Base-by-base conservation (phyloP, 805 yeast species). In the Wickerhamomyces sydowiorum region DNA sequence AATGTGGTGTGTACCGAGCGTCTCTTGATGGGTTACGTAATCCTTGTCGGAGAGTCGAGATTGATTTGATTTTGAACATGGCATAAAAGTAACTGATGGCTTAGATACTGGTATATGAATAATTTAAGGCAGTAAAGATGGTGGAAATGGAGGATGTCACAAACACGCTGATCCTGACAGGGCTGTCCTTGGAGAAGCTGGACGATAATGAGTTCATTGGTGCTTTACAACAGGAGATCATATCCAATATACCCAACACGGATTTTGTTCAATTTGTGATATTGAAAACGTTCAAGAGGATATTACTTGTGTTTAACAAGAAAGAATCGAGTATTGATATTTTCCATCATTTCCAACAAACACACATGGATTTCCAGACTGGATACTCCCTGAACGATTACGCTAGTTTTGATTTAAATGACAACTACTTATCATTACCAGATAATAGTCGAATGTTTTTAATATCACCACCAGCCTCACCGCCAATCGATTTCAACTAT, bases 381-480 rank as follows among this genome's bases (percentile, higher is more conserved):
- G 55, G 59, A 2, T 55, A 37, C 17, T 45, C 61, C 1, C n/a
- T 49, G 8, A 24, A 41, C 10, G 51, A 55, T 35, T 46, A 47
- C 20, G 22, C 35, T 33, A 40, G 27, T 20, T 38, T 39, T 8
- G 36, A 39, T 15, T 9, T 39, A 1, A 37, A 31, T 28, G 48
- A 54, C 15, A 54, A 46, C 36, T 60, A 59, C 38, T 45, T 67
- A 14, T 35, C 58, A 36, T 51, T 68, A 10, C 73, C 73, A 9
- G 48, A 52, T 34, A 48, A 59, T 32, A 51, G 57, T 7, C 53
- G 60, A 38, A 44, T 64, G 57, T 68, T 67, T 46, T 44, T 68
- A 34, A 61, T 67, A 6, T 66, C 72, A 0, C 73, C 73, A 7
- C 72, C 72, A 15, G 55, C 62, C 6, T 66, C 72, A 4, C 72